Base-by-base conservation (phyloP, 1,139 yeast species). In the Pichia sp. region DNA sequence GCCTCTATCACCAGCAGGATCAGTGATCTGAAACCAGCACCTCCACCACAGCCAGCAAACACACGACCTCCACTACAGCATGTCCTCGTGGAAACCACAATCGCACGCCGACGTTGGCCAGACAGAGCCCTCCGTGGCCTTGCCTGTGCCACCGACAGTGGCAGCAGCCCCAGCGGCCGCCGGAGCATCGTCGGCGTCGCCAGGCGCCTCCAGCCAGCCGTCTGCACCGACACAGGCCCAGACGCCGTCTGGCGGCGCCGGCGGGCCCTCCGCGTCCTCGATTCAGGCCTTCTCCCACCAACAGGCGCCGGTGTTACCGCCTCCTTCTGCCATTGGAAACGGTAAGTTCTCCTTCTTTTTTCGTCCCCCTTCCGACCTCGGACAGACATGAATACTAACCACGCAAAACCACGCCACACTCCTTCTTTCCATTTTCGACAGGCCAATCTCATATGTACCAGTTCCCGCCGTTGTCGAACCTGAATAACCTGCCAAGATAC, bases 281-380 rank as follows among this genome's bases (percentile, higher is more conserved):
- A 42, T 27, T 8, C 27, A 50, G 49, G 29, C 52, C 14, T 44
- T 50, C 12, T 50, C 29, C 14, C 80, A 81, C 24, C 52, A 53
- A 17, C 53, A 51, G 14, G 52, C 51, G 17, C 81, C 83, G 8
- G 80, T 79, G 38, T 75, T 80, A 59, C 83, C 84, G 1, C 83
- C 84, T 9, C 83, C 84, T 10, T 31, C 56, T 8, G 24, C 60
- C 7, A 43, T 54, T 12, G 48, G 48, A 33, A 57, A 50, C 46
- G 49, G 58, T 53, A 55, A 41, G 59, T 56, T 30, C 14, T 42
- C n/a, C 29, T 8, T 30, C 16, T 10, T 10, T 31, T 31, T 31
- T 31, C 5, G 12, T 31, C 34, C 12, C 12, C 27, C 30, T 49
- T 16, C 31, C 49, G 10, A n/a, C n/a, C 30, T 8, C 45, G 17